Conservation (phyloP, 257 asterid genomes). For the Penstemon eatonii region DNA sequence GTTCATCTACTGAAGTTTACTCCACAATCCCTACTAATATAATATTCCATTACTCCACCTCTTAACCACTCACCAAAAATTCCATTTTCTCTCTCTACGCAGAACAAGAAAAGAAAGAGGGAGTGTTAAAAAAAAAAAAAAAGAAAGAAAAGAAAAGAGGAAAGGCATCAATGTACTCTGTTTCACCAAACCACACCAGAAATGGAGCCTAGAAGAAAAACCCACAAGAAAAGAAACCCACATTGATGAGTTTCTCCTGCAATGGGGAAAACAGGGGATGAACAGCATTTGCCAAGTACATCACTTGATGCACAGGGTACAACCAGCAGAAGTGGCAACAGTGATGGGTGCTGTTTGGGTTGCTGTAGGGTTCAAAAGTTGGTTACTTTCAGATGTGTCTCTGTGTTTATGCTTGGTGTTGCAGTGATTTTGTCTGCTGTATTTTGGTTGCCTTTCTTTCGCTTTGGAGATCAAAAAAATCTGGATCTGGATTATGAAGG, state of each 20-base stretch:
- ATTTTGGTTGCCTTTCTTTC: conserved; percentile 75
- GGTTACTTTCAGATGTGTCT: conserved; percentile 64
- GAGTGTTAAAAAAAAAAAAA: conserved; percentile 19
- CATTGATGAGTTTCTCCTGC: conserved; percentile 50
- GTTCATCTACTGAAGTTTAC: conserved; percentile 54
- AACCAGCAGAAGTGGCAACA: conserved; percentile 36
- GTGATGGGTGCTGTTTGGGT: conserved; percentile 41
- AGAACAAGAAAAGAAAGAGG: conserved; percentile 26
- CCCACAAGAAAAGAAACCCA: conserved; percentile 41
- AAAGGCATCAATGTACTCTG: conserved; percentile 24
- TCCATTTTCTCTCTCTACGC: conserved; percentile 26
- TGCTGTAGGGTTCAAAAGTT: conserved; percentile 43
- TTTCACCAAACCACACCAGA: conserved; percentile 44
- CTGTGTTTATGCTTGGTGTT: conserved; percentile 58
- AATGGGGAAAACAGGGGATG: conserved; percentile 87
- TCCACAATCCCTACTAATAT: conserved; percentile 47
- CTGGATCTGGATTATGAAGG: conserved; percentile 72
- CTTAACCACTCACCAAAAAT: conserved; percentile 45
- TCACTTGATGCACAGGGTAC: conserved; percentile 51
- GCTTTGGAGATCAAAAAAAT: conserved; percentile 51
- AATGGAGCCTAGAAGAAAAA: conserved; percentile 42
- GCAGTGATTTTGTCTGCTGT: conserved; percentile 72
- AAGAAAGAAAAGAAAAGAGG: conserved; percentile 2
- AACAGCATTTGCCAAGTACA: conserved; percentile 44
- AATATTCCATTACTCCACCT: conserved; percentile 33